phyloP scores from a whole-genome alignment of 2,329 filamentous ascomycete species.

The Colletotrichum sp. region DNA sequence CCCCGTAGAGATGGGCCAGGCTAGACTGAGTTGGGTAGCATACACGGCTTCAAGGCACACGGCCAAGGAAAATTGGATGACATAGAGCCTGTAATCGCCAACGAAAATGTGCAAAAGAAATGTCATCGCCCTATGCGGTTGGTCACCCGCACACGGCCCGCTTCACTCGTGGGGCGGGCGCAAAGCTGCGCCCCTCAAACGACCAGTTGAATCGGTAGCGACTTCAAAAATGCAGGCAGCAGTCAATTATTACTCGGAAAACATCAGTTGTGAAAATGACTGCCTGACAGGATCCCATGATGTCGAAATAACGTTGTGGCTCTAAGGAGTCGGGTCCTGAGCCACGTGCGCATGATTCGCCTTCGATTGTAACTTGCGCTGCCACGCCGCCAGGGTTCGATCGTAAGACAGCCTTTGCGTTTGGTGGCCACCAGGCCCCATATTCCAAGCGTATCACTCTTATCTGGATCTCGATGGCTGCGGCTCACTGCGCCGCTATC shows the following conservation, averaged over 20 bases:
- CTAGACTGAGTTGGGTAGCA: background rate
- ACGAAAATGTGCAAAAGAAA: background rate
- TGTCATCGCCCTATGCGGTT: background rate
- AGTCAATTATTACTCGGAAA: background rate
- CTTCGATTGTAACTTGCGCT: background rate
- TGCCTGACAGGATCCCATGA: background rate
- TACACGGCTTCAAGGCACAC: background rate
- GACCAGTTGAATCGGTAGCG: background rate
- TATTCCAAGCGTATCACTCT: background rate
- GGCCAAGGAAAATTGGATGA: accelerated
- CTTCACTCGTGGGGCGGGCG: background rate
- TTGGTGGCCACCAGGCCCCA: background rate
- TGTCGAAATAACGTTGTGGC: background rate
- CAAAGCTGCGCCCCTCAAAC: background rate
- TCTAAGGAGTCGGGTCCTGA: background rate
- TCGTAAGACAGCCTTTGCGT: background rate
- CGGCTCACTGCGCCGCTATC: accelerated
- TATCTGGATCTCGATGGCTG: background rate
- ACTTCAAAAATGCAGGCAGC: background rate
- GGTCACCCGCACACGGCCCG: background rate
- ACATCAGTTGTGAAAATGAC: background rate
- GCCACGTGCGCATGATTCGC: background rate
- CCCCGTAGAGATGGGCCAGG: background rate
- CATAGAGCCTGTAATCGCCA: background rate
- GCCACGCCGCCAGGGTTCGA: background rate